Conservation (phyloP, 768 basidiomycete genomes). For the Trametes elegans region DNA sequence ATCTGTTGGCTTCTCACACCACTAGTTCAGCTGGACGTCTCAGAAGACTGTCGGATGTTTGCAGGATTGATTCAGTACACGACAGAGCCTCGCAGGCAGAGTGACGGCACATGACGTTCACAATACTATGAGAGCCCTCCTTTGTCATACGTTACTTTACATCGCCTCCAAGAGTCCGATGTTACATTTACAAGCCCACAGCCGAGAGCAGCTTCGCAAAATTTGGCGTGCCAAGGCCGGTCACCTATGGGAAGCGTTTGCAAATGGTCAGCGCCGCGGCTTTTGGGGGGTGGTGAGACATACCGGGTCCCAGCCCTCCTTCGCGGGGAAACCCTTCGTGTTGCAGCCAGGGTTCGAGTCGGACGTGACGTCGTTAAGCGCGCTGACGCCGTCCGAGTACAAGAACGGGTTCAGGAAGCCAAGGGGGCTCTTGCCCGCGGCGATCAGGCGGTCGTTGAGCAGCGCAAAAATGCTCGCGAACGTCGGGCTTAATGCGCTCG, state of each 20-base stretch:
- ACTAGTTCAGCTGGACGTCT: too few species aligned
- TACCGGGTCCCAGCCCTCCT: conserved; percentile 31
- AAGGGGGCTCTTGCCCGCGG: conserved; percentile 32
- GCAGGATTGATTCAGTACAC: too few species aligned
- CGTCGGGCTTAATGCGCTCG: conserved; percentile 60
- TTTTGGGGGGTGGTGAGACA: not conserved
- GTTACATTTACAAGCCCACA: conserved; percentile 11
- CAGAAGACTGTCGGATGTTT: too few species aligned
- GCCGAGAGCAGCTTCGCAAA: conserved; percentile 28
- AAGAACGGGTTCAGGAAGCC: conserved; percentile 39
- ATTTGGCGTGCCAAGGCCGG: conserved; percentile 36
- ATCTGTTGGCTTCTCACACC: too few species aligned
- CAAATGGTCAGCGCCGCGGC: not conserved
- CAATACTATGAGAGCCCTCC: too few species aligned
- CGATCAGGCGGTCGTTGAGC: conserved; percentile 38
- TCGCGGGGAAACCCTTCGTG: conserved; percentile 34
- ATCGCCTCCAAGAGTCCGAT: not conserved
- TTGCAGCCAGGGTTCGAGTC: conserved; percentile 36
- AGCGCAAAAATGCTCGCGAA: conserved; percentile 63
- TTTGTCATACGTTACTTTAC: too few species aligned
- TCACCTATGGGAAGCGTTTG: conserved; percentile 21
- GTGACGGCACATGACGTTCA: too few species aligned
- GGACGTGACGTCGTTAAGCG: conserved; percentile 27
- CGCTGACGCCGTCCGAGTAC: conserved; percentile 26
- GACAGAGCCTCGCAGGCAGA: too few species aligned